Conservation (phyloP, 2,329 filamentous ascomycete species). For the Venturia nashicola region DNA sequence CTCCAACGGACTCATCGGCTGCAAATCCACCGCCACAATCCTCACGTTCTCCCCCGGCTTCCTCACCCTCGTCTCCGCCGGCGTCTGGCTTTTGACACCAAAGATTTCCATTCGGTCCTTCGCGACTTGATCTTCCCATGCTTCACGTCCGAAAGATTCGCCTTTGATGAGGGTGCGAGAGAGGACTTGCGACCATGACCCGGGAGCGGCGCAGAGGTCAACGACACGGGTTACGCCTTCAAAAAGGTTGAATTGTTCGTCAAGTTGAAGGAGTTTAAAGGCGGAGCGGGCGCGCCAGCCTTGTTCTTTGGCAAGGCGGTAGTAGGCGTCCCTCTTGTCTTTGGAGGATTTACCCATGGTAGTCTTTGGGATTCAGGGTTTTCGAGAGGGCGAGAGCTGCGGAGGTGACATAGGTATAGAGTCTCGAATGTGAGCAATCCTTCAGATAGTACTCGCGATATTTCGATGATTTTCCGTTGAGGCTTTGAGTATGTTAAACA, state of each 20-base stretch:
- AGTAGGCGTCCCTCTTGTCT: conserved; percentile 97
- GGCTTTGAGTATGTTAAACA: not conserved
- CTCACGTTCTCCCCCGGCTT: conserved; percentile 60
- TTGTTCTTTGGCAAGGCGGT: conserved; percentile 94
- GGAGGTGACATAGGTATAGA: not conserved
- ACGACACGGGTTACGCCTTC: conserved; percentile 83
- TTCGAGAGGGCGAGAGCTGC: not conserved
- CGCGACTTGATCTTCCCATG: conserved; percentile 77
- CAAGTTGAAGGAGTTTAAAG: conserved; percentile 92
- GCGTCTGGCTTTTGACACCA: conserved; percentile 13
- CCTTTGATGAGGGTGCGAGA: conserved; percentile 88
- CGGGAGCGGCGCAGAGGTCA: conserved; percentile 88
- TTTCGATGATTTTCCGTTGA: not conserved
- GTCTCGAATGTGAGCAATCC: not conserved
- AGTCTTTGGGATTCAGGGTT: not conserved
- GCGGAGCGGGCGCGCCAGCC: conserved; percentile 94
- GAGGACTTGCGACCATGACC: conserved; percentile 94
- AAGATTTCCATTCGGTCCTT: conserved; percentile 51
- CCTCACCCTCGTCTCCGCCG: conserved; percentile 11
- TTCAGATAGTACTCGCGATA: not conserved
- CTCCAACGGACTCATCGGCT: conserved; percentile 87
- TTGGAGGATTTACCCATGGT: conserved; percentile 94
- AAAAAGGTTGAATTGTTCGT: conserved; percentile 94
- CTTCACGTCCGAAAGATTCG: conserved; percentile 73
- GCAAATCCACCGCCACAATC: conserved; percentile 90